Percentiles rank a stretch among this genome's conserved stretches.
Evolutionary conservation across 148 eudicot species (phyloP).

Genomic region (Chenopodium album): DNA sequence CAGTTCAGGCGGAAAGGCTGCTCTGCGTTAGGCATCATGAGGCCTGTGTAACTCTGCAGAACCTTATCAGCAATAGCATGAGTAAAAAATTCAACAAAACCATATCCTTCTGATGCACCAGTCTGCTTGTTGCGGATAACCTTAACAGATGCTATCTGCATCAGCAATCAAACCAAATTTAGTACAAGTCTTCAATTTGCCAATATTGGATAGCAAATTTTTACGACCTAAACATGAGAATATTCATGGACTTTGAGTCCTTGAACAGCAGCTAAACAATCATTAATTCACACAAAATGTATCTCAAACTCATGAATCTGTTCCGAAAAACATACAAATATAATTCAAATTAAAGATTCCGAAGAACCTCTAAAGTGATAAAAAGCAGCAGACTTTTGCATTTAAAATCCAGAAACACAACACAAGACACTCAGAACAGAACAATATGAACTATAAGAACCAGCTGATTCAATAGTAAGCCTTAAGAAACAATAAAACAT

Average conservation of each 20-base stretch:
- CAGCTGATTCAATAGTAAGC: background rate
- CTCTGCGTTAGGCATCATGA: slow-evolving; percentile 75
- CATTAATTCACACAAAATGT: background rate
- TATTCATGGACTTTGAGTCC: background rate
- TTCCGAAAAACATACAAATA: background rate
- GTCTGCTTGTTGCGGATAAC: slow-evolving; percentile 93
- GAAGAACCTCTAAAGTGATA: background rate
- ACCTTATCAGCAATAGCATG: slow-evolving; percentile 81
- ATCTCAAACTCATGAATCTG: background rate
- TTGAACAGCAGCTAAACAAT: background rate
- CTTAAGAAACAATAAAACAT: background rate
- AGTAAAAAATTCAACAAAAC: slow-evolving; percentile 78
- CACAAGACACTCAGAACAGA: background rate
- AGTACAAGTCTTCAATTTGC: background rate
- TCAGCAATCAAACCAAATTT: slow-evolving; percentile 5
- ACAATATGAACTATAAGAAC: background rate
- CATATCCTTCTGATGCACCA: slow-evolving; percentile 84
- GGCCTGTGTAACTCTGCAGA: slow-evolving; percentile 53
- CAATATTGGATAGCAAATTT: background rate
- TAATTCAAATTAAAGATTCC: background rate
- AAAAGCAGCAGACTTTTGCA: background rate
- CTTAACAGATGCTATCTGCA: slow-evolving; percentile 69
- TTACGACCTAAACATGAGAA: background rate
- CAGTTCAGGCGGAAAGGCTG: slow-evolving; percentile 89
- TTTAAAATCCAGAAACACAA: background rate